Base-by-base conservation (phyloP, 371 early-diverging fungal genomes). In the Mortierella sp. region DNA sequence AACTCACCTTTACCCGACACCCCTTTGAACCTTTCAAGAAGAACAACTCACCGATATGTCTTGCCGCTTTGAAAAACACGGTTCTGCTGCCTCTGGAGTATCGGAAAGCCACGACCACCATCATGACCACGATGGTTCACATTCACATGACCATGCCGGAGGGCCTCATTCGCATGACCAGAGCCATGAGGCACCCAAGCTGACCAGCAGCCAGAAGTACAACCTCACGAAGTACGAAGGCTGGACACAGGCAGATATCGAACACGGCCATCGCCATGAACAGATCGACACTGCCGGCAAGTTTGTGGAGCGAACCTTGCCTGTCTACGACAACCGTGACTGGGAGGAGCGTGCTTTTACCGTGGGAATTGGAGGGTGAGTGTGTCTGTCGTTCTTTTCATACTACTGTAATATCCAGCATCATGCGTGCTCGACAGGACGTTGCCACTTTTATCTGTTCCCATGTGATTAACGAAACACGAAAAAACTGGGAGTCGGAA, bases 341-440 rank as follows among this genome's bases (percentile, higher is more conserved):
- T 97, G 94, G 94, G 83, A 82, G 12, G 97, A 97, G 80, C 86
- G 97, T 27, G 91, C 95, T 0, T 97, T 95, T 75, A 97, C 97
- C 41, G 91, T 97, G 30, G 97, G 97, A 54, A 95, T 97, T 81
- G 96, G 95, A 54, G 96, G 97, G 88, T 92, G 84, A 81, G 84
- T 76, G n/a, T n/a, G n/a, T n/a, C n/a, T n/a, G n/a, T n/a, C n/a
- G n/a, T n/a, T n/a, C n/a, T n/a, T n/a, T n/a, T n/a, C n/a, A n/a
- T n/a, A n/a, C n/a, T n/a, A n/a, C n/a, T n/a, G n/a, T n/a, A n/a
- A n/a, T n/a, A n/a, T n/a, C n/a, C n/a, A n/a, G n/a, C n/a, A n/a
- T n/a, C n/a, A 34, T 34, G 37, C 37, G 14, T 34, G 37, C 37
- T 34, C 37, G 7, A 34, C n/a, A n/a, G n/a, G n/a, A n/a, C n/a